Conservation (phyloP, 1,284 basidiomycete species). For the Trametes polyzona region DNA sequence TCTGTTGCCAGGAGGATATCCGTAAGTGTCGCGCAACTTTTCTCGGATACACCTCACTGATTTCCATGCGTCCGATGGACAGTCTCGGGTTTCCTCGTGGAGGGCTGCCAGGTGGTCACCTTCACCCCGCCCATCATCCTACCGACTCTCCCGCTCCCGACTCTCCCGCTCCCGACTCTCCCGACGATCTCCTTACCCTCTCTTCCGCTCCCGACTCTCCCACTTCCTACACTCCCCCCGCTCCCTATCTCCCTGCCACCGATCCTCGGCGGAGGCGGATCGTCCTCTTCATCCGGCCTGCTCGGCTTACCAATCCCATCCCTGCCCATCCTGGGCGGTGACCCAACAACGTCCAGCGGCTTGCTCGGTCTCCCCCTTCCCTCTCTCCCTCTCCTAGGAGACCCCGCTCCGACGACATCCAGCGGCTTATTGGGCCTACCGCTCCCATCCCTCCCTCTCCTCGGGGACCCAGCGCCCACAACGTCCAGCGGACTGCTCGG, state of each 20-base stretch:
- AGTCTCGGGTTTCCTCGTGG: no score
- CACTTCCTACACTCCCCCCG: no score
- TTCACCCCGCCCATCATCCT: not conserved
- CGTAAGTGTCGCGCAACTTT: no score
- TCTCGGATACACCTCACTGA: no score
- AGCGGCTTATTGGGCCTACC: not conserved
- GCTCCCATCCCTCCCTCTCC: not conserved
- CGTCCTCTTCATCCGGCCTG: not conserved
- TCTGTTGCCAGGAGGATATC: no score
- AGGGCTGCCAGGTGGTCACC: no score
- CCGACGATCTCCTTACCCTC: not conserved
- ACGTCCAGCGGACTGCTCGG: not conserved
- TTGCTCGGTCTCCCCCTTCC: not conserved
- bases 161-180: not conserved
- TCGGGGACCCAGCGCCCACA: not conserved
- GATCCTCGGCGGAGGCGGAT: not conserved
- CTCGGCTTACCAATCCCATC: not conserved
- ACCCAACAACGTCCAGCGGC: not conserved
- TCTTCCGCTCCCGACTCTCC: not conserved
- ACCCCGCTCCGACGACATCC: not conserved
- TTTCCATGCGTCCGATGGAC: no score
- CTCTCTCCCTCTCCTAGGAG: no score
- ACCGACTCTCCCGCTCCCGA: not conserved
- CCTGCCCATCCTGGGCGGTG: not conserved
- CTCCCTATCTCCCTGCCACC: no score